Base-by-base conservation (phyloP, 768 basidiomycete genomes). In the Nidularia pulvinata region DNA sequence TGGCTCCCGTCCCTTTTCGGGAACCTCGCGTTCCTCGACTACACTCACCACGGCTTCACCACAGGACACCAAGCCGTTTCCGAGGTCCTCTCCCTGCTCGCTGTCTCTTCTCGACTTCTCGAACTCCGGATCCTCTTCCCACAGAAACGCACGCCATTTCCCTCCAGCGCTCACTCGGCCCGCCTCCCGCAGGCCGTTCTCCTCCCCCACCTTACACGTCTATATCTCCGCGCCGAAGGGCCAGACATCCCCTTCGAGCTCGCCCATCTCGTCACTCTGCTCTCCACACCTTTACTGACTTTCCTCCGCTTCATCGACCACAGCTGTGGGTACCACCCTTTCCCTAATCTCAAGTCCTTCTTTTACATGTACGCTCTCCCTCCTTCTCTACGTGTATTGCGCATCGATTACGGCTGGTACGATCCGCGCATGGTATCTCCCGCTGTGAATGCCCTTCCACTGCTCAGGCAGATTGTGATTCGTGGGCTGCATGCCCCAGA, bases 21-120 rank as follows among this genome's bases (percentile, higher is more conserved):
- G 37, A 84, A 85, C 61, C 71, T 90, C 44, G 80, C 78, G 5
- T 81, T 72, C 60, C 74, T 91, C 43, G 84, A 89, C 65, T 90
- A 89, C 58, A 83, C 84, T 1, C 88, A 90, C 59, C 88, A 89
- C 54, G 82, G 84, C 19, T 87, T 88, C 67, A 86, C 78, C 37
- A 67, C 65, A 16, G 87, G 83, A 4, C 69, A 78, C 55, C 75
- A 79, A 51, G 82, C 85, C 2, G 75, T 83, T 7, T 61, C 74
- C 32, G 88, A 90, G 60, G 70, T 89, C 46, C 60, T 86, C 39
- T 71, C 73, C 30, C 82, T 88, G 67, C 70, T 91, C 30, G 67
- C 73, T 54, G 72, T 87, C 16, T 88, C 83, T 42, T 64, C 68
- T 25, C 71, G 67, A 42, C 68, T 91, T 10, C 71, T 70, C 49